Evolutionary conservation across 305 asterid species (phyloP).

Genomic region (Fraxinus sp.): DNA sequence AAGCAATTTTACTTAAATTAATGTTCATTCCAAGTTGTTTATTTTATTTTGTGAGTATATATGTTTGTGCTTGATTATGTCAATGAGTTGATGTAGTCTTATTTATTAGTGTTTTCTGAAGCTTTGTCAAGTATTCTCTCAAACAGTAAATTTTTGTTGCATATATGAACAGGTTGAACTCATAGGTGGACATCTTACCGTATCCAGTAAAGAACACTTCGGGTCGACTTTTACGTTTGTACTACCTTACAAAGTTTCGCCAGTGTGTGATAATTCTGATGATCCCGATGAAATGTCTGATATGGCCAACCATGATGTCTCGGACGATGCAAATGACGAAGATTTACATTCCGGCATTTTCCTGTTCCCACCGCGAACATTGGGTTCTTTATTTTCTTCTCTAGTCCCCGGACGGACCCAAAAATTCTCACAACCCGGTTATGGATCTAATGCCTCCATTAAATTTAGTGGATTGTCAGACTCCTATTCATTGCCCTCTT

Average conservation of each 20-base stretch:
- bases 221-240: constrained; percentile 86
- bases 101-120: not conserved
- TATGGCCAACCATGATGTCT: constrained; percentile 41
- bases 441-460: constrained; percentile 30
- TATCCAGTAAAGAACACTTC: constrained; percentile 61
- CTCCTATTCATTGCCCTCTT: constrained; percentile 40
- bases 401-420: constrained; percentile 44
- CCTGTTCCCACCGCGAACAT: constrained; percentile 74
- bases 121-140: not conserved
- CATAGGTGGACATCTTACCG: constrained; percentile 88
- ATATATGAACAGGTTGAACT: constrained; percentile 72
- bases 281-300: constrained; percentile 76
- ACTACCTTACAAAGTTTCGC: constrained; percentile 71
- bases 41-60: not conserved
- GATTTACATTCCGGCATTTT: constrained; percentile 59
- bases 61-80: not conserved
- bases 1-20: not conserved
- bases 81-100: not conserved
- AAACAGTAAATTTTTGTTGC: not conserved
- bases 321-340: constrained; percentile 52
- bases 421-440: constrained; percentile 34
- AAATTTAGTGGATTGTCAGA: constrained; percentile 37
- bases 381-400: constrained; percentile 62
- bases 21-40: not conserved
- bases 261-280: constrained; percentile 53